Percentiles rank a stretch among this genome's conserved stretches.
Conservation (phyloP, 1,284 basidiomycete genomes). For the Sporisorium reilianum region DNA sequence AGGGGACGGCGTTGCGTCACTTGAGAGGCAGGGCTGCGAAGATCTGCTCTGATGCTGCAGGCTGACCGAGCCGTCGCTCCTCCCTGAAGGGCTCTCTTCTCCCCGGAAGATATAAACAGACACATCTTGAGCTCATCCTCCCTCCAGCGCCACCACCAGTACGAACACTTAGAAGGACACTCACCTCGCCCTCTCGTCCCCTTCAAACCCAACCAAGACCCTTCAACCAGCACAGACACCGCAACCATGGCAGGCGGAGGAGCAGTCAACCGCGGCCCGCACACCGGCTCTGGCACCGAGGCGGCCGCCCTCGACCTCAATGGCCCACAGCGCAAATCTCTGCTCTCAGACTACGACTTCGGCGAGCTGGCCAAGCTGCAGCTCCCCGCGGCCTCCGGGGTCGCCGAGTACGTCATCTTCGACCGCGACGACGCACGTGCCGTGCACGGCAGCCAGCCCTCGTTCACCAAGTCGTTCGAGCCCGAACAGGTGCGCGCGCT, state of each 20-base stretch:
- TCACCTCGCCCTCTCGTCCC: no score
- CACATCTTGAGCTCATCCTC: background rate
- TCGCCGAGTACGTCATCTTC: conserved; percentile 44
- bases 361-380: conserved; percentile 31
- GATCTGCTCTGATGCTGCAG: background rate
- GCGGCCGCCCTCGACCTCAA: conserved; percentile 23
- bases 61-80: background rate
- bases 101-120: background rate
- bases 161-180: background rate
- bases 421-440: conserved; percentile 32
- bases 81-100: no score
- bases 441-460: conserved; percentile 26
- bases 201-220: background rate
- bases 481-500: conserved; percentile 18
- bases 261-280: conserved; percentile 32
- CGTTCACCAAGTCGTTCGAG: conserved; percentile 37
- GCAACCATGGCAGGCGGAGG: conserved; percentile 38
- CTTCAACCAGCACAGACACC: background rate
- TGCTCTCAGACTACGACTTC: conserved; percentile 38
- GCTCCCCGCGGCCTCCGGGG: conserved; percentile 35
- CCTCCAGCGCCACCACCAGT: background rate
- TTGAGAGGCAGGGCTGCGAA: background rate
- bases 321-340: conserved; percentile 27
- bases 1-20: conserved; percentile 10
- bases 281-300: conserved; percentile 44